phyloP scores from a whole-genome alignment of 2,329 filamentous ascomycete species.

The Boeremia exigua region DNA sequence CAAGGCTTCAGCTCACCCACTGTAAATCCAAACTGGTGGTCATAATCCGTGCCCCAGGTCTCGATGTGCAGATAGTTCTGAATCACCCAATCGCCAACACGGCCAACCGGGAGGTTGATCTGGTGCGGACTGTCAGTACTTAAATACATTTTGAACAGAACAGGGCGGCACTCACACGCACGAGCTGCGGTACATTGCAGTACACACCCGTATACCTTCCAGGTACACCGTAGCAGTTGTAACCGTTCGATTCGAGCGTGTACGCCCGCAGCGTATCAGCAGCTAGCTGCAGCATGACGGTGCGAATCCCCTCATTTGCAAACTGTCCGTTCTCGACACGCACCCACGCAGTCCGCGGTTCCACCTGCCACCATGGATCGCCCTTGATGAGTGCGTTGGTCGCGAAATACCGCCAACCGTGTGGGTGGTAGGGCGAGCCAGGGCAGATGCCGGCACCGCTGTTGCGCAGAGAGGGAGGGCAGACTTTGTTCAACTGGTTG shows the following conservation, averaged over 20 bases:
- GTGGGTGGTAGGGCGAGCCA: too few relatives aligned
- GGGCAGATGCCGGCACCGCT: background rate
- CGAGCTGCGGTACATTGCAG: conserved; percentile 5
- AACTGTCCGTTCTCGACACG: background rate
- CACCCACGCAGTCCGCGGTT: background rate
- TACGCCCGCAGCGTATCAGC: conserved; percentile 1
- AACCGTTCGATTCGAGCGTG: background rate
- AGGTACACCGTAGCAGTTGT: conserved; percentile 1
- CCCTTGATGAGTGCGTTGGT: background rate
- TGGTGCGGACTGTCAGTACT: background rate
- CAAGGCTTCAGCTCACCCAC: conserved; percentile 1
- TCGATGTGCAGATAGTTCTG: conserved; percentile 2
- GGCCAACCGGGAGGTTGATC: background rate
- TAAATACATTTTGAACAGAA: too few relatives aligned
- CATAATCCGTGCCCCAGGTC: background rate
- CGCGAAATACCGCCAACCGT: background rate
- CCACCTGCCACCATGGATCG: background rate
- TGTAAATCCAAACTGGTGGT: background rate
- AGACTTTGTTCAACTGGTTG: background rate
- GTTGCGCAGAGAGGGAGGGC: background rate
- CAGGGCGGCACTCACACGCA: background rate
- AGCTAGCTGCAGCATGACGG: background rate
- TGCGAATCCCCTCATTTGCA: background rate
- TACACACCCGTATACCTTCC: background rate
- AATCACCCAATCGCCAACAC: background rate